Base-by-base conservation (phyloP, 108 stramenopile genomes). In the Seminavis robusta region DNA sequence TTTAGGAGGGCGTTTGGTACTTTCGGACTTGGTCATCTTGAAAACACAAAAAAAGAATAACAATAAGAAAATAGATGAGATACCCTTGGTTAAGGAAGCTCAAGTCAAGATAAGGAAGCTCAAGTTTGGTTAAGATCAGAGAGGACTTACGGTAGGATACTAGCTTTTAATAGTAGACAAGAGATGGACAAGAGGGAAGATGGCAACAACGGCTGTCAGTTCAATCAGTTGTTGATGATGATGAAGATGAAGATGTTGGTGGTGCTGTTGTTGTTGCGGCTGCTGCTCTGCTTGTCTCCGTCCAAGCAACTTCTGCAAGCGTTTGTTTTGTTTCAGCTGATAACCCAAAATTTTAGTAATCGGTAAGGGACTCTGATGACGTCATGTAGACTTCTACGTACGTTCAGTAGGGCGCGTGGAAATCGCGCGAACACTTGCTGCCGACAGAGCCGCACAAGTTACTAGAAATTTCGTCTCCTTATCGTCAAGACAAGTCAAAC, bases 1-100 rank as follows among this genome's bases (percentile, higher is more conserved):
- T 52, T 94, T 73, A 44, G 78, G 74, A 27, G 84, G 76, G 67
- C 88, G 71, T 27, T 73, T 57, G 70, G 77, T 47, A 62, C 38
- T 55, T 56, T 70, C 29, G 48, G 47, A 29, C 29, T 50, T 36
- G 15, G 52, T 36, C 25, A 48, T 28, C 47, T 10, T 8, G n/a
- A 45, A 45, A 17, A 45, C 8, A 45, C n/a, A 45, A 45, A 16
- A 17, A 17, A 45, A 17, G 16, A 16, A 17, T 37, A 37, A 37
- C 36, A 37, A 37, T 37, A 37, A 37, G 13, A 11, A 37, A 11
- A 37, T 37, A 11, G n/a, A n/a, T n/a, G n/a, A n/a, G n/a, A n/a
- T n/a, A n/a, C n/a, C n/a, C n/a, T n/a, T n/a, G n/a, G n/a, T n/a
- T n/a, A n/a, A n/a, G n/a, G n/a, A n/a, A n/a, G n/a, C n/a, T n/a